Percentiles rank a stretch among this genome's conserved stretches.
phyloP scores from a whole-genome alignment of 2,329 filamentous ascomycete species.

The Cephalotrichum gorgonifer region DNA sequence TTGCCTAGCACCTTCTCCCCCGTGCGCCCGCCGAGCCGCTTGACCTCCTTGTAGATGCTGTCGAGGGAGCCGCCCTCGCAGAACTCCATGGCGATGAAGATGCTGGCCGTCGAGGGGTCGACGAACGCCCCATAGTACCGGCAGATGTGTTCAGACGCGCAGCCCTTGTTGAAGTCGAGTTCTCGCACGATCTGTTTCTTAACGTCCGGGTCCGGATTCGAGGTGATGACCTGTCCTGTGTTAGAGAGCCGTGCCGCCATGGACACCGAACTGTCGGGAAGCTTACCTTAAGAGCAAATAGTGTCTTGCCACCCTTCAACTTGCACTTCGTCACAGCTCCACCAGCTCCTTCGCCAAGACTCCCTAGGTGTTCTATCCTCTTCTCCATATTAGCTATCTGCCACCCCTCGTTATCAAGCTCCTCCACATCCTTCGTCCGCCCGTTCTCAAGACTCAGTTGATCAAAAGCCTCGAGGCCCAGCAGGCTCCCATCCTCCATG shows the following conservation, averaged over 20 bases:
- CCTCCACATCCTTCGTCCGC: slow-evolving; percentile 78
- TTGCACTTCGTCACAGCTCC: slow-evolving; percentile 89
- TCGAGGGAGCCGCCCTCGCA: slow-evolving; percentile 95
- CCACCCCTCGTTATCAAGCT: slow-evolving; percentile 92
- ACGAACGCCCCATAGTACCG: slow-evolving; percentile 96
- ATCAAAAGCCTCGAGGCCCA: slow-evolving; percentile 68
- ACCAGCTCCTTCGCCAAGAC: slow-evolving; percentile 86
- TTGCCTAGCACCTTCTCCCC: slow-evolving; percentile 97
- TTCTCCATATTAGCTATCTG: slow-evolving; percentile 82
- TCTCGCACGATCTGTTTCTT: slow-evolving; percentile 98
- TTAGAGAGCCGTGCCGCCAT: not conserved
- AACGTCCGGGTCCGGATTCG: slow-evolving; percentile 92
- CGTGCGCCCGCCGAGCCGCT: slow-evolving; percentile 85
- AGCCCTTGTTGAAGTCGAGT: slow-evolving; percentile 95
- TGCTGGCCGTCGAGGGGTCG: slow-evolving; percentile 90
- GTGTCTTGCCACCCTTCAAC: slow-evolving; percentile 81
- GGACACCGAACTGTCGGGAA: not conserved
- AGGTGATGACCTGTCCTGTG: slow-evolving; percentile 73
- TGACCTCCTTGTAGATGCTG: slow-evolving; percentile 95
- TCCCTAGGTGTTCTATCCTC: slow-evolving; percentile 79
- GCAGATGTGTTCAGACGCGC: slow-evolving; percentile 92
- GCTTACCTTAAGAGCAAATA: slow-evolving; percentile 88
- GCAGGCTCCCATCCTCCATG: slow-evolving; percentile 82
- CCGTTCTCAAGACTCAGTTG: slow-evolving; percentile 75
- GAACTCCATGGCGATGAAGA: slow-evolving; percentile 98